Base-by-base conservation (phyloP, 2,329 filamentous ascomycete genomes). In the Penicillium decumbens region DNA sequence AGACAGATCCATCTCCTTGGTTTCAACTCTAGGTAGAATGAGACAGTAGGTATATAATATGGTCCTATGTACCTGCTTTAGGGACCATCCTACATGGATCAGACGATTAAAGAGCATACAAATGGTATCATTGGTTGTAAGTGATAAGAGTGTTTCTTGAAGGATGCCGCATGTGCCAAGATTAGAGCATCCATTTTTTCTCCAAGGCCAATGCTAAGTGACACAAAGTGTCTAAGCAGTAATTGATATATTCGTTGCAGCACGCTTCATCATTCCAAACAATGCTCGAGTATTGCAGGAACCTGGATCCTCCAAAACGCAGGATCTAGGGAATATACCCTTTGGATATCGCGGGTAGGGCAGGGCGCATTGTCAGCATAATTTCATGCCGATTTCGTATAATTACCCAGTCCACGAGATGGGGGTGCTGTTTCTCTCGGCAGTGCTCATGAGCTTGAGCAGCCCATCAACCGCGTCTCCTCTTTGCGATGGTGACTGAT, bases 401-500 rank as follows among this genome's bases (percentile, higher is more conserved):
- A 25, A 25, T 50, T 50, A 66, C 27, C 55, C 56, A 47, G 46
- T 58, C 59, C 61, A 63, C 6, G 55, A 39, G 37, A 63, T 61
- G 7, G 55, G 45, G n/a, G 47, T 58, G 28, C 65, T 59, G 27
- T 58, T 59, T 40, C 61, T 55, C 27, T 62, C 62, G 8, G 62
- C 57, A 23, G 68, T 72, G 20, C 63, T 66, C 69, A 72, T 72
- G 10, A 72, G 58, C 50, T 70, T 71, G 29, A 72, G 54, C 27
- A 72, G 49, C 23, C 69, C 70, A 48, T 72, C 68, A 4, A 71
- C 64, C 1, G 70, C 69, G 35, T 70, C 68, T 13, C 68, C 69
- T 32, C 62, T 54, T 42, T 71, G 65, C 30, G 65, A 64, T 15
- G 63, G 64, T 8, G 64, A 61, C 25, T 60, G 28, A 3, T 15